Evolutionary conservation across 345 rosid species (phyloP).

Genomic region (Geranium rotundifolium): DNA sequence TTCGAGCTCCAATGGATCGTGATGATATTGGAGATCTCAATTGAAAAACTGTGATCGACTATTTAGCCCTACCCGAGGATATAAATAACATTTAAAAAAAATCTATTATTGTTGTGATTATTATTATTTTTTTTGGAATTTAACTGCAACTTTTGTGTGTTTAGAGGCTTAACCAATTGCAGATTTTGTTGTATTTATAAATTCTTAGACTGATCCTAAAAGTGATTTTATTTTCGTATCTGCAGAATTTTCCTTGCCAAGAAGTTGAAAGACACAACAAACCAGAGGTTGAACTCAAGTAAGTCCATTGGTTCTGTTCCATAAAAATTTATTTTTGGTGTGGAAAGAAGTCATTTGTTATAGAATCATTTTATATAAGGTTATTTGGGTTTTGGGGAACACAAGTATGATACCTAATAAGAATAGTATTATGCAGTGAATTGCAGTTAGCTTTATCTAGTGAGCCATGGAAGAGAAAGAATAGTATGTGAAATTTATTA

Average conservation of each 20-base stretch:
- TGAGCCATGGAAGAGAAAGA: neutral
- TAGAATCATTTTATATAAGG: neutral
- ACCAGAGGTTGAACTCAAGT: slow-evolving; percentile 98
- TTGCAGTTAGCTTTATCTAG: neutral
- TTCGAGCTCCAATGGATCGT: neutral
- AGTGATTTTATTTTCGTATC: slow-evolving; percentile 4
- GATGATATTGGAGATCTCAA: neutral
- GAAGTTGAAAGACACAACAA: slow-evolving; percentile 99
- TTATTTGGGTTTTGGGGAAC: neutral
- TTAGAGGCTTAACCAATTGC: neutral
- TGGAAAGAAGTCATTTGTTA: neutral
- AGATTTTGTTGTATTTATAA: neutral
- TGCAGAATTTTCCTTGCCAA: slow-evolving; percentile 98
- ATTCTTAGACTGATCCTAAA: neutral
- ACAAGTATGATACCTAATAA: neutral
- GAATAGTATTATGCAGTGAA: too few relatives aligned
- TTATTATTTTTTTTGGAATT: neutral
- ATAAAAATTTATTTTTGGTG: neutral
- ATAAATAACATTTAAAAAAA: too few relatives aligned
- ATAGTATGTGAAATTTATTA: neutral
- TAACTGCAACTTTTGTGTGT: neutral
- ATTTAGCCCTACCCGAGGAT: neutral
- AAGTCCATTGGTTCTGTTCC: slow-evolving; percentile 23
- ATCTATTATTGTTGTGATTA: neutral
- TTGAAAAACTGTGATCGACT: neutral